Evolutionary conservation across 83 land plant genomes (phyloP).

Genomic region (Picea abies): DNA sequence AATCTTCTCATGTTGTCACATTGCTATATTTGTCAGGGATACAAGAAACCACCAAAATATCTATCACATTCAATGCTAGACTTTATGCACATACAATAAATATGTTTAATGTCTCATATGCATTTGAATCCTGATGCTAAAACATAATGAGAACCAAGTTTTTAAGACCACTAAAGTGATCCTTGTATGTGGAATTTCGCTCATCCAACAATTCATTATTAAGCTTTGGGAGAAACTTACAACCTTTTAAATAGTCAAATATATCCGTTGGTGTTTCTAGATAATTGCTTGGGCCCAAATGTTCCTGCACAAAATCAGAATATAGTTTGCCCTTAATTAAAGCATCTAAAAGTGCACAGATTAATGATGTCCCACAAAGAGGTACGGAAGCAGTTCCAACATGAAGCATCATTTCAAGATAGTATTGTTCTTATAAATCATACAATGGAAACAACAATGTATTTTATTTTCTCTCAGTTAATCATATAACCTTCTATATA

Average conservation of each 20-base stretch:
- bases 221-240: constrained; percentile 90
- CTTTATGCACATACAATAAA: too few relatives aligned
- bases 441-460: constrained; percentile 85
- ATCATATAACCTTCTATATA: constrained; percentile 73
- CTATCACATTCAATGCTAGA: too few relatives aligned
- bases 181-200: constrained; percentile 79
- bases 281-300: too few relatives aligned
- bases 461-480: constrained; percentile 79
- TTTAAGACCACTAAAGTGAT: constrained; percentile 67
- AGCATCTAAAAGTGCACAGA: too few relatives aligned
- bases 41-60: too few relatives aligned
- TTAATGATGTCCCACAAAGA: too few relatives aligned
- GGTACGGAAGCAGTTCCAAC: too few relatives aligned
- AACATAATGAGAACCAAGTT: constrained; percentile 85
- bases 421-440: constrained; percentile 84
- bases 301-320: too few relatives aligned
- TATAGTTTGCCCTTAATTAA: background rate
- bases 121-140: constrained; percentile 26
- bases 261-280: constrained; percentile 38
- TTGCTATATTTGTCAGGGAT: too few relatives aligned
- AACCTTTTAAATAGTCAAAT: constrained; percentile 60
- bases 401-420: constrained; percentile 50
- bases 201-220: constrained; percentile 77
- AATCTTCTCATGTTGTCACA: too few relatives aligned
- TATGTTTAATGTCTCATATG: too few relatives aligned